phyloP scores from a whole-genome alignment of 257 asterid genomes.

The Avicennia marina region DNA sequence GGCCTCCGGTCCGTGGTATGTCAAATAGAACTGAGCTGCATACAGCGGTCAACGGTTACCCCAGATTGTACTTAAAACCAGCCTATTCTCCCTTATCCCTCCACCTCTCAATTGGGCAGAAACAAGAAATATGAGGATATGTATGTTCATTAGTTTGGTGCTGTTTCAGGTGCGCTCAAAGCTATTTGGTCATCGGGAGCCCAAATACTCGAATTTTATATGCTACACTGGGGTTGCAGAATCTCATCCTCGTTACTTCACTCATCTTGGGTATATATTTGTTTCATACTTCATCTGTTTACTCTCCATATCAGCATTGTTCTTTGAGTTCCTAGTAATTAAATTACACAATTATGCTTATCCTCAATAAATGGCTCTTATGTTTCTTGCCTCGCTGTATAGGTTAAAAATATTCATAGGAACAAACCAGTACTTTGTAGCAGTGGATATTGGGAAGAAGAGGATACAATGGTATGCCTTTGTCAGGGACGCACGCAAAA shows the following conservation, averaged over 20 bases:
- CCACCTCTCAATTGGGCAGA: neutral
- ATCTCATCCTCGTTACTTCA: conserved; percentile 84
- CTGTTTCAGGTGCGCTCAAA: conserved; percentile 60
- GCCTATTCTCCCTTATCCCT: neutral
- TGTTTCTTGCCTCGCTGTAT: conserved; percentile 10
- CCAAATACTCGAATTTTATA: conserved; percentile 79
- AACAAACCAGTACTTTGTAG: conserved; percentile 92
- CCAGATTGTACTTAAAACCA: neutral
- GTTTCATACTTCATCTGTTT: too few species aligned
- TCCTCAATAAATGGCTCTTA: too few species aligned
- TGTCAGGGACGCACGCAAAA: conserved; percentile 75
- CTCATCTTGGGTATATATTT: conserved; percentile 74
- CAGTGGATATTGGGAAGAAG: conserved; percentile 97
- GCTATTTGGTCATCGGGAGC: conserved; percentile 63
- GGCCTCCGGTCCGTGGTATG: conserved; percentile 17
- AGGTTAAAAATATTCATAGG: conserved; percentile 95
- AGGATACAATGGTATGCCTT: conserved; percentile 99
- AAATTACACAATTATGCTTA: too few species aligned
- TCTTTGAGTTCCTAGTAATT: too few species aligned
- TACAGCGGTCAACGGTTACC: neutral
- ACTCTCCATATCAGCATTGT: too few species aligned
- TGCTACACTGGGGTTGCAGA: conserved; percentile 97
- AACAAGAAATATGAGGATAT: too few species aligned
- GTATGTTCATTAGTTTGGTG: too few species aligned
- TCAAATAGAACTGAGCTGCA: too few species aligned